Base-by-base conservation (phyloP, 129 eudicot species). In the Scalesia atractyloides region DNA sequence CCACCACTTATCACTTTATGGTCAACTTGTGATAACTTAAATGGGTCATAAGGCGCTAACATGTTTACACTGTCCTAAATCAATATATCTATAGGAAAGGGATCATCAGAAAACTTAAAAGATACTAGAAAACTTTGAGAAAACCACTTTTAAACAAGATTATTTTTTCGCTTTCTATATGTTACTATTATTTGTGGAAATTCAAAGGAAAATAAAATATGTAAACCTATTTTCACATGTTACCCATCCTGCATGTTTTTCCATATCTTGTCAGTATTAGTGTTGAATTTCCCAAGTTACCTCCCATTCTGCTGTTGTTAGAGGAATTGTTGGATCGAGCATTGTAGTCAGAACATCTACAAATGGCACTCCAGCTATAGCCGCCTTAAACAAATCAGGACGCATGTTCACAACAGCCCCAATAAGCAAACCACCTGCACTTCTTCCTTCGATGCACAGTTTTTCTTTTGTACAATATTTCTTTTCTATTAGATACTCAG, bases 221-320 rank as follows among this genome's bases (percentile, higher is more conserved):
- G 37, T 36, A 58, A 58, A 11, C 65, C 65, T 37, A 59, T 26
- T 59, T 22, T 57, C n/a, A 50, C 8, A 17, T 4, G 7, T 49
- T 12, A 24, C 37, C 64, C 64, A 59, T 5, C 39, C 39, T 59
- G 18, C 39, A 26, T 59, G 64, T 58, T 58, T 58, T 60, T 9
- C 9, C 65, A 60, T 60, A 26, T 30, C 41, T 60, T 26, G 43
- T 30, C 14, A 1, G 7, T 24, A 30, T 5, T 13, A 57, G 44
- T 46, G 9, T 18, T 24, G 5, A 64, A 13, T 30, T 69, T 72
- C 54, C 53, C 54, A 50, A 74, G 79, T 72, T 16, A 90, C 98
- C 97, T 94, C 98, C 98, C 98, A 94, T 82, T 94, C 98, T 20
- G 96, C 78, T 16, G 98, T 94, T 64, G 98, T 94, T 48, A 94